Evolutionary conservation across 2,329 filamentous ascomycete genomes (phyloP), one percentile per base, ranked within the genome.

Genomic region (Hypoxylon sp.): DNA sequence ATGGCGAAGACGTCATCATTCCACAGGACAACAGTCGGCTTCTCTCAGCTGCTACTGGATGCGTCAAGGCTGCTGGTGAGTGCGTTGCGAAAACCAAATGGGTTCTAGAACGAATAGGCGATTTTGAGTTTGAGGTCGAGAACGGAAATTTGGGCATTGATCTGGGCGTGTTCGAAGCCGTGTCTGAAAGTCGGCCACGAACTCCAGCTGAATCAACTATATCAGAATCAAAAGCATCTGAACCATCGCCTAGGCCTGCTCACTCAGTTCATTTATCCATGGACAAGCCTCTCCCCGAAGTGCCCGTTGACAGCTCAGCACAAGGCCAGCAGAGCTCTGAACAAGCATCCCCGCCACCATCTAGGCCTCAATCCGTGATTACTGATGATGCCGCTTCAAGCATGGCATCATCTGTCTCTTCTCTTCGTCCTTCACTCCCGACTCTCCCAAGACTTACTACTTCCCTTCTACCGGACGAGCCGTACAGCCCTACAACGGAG

Each of bases 1-100:
- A 91, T 11, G 89, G 92, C 33, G 92, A 94, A 67, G 90, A 95
- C 66, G 85, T 97, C 35, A 91, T 97, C 73, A 88, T 94, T 80
- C 92, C 92, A 1, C 90, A 94, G 67, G 91, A 95, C 75, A 94
- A 93, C 71, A 90, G 88, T 71, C 86, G 90, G 29, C 85, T 97
- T 44, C 87, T 96, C 33, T 85, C 87, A 67, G 93, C 94, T 19
- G 94, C 94, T 8, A 97, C 94, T 5, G 90, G 89, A 66, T 98
- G 94, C 77, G 94, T 99, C 26, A 91, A 94, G 73, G 92, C 93
- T 22, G 94, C 94, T 48, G 95, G 95, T 44, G 94, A 97, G 74
- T 98, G 95, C 79, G 92, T 97, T 19, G 91, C 92, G 5, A 95
- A 94, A 81, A 92, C 94, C 10, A 94, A 94, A 75, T 86, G 89